Evolutionary conservation across 2,329 filamentous ascomycete genomes (phyloP).

Genomic region (Penicillium sp.): DNA sequence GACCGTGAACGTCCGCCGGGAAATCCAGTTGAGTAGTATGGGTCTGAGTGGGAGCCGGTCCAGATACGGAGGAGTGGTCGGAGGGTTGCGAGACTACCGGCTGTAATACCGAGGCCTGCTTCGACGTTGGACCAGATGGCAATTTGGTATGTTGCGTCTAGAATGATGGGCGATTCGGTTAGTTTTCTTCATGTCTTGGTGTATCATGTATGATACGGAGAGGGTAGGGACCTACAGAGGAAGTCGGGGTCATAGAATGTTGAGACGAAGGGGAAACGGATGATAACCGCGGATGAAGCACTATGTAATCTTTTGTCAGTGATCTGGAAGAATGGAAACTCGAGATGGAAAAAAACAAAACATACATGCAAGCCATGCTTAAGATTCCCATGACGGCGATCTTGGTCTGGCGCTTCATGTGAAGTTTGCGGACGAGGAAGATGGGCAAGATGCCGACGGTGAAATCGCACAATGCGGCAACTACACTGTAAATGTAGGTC

Average conservation of each 20-base stretch:
- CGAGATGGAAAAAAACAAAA: conserved; percentile 12
- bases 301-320: conserved; percentile 14
- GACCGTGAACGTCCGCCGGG: conserved; percentile 13
- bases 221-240: conserved; percentile 25
- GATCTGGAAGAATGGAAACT: neutral
- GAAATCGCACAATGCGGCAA: conserved; percentile 48
- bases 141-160: conserved; percentile 46
- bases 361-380: conserved; percentile 54
- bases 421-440: conserved; percentile 55
- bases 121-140: conserved; percentile 41
- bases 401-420: conserved; percentile 55
- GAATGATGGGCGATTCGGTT: neutral
- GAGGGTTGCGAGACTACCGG: conserved; percentile 49
- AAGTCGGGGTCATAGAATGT: conserved; percentile 39
- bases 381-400: conserved; percentile 53
- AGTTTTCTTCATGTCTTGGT: neutral
- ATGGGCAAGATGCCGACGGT: conserved; percentile 53
- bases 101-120: conserved; percentile 41
- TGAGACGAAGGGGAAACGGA: conserved; percentile 45
- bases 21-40: conserved; percentile 22
- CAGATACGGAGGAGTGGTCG: conserved; percentile 46
- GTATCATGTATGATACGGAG: neutral
- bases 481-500: conserved; percentile 36
- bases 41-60: conserved; percentile 20
- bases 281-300: conserved; percentile 47